These are phyloP conservation scores for Gentiana straminea DNA, from an alignment of 257 asterid species.

Conservation along the genomic window DNA sequence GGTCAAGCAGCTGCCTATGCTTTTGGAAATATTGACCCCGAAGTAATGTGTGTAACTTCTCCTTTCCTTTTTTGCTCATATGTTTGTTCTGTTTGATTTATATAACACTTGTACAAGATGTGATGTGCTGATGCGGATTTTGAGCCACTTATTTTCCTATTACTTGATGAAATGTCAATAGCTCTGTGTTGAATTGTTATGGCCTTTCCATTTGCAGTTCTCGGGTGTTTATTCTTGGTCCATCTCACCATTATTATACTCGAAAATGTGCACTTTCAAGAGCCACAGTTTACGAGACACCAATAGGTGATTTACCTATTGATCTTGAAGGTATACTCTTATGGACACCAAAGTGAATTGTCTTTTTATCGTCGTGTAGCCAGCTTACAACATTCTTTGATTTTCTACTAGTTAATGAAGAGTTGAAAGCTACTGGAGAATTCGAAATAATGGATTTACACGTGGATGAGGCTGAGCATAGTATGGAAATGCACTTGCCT, in stretches of 20 bases:
- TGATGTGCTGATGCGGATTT: neutral
- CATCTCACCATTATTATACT: slow-evolving; percentile 94
- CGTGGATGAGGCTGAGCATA: slow-evolving; percentile 96
- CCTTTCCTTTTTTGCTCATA: neutral
- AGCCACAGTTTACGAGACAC: slow-evolving; percentile 79
- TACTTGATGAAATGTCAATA: neutral
- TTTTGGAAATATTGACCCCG: slow-evolving; percentile 87
- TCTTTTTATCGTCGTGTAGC: neutral
- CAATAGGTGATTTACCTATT: slow-evolving; percentile 84
- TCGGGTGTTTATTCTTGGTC: slow-evolving; percentile 94
- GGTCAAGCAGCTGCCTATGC: slow-evolving; percentile 99
- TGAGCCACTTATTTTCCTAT: neutral
- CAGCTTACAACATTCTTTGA: neutral
- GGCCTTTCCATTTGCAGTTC: slow-evolving; percentile 40
- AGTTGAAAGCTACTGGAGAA: slow-evolving; percentile 79
- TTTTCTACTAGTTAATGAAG: slow-evolving; percentile 55
- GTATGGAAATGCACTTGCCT: slow-evolving; percentile 99
- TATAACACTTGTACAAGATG: neutral
- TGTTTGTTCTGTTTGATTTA: neutral
- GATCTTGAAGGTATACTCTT: slow-evolving; percentile 66
- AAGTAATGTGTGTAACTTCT: slow-evolving; percentile 41
- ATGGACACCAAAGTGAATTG: slow-evolving; percentile 6
- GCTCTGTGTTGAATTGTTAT: neutral
- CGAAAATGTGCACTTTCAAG: slow-evolving; percentile 84
- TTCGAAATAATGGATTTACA: slow-evolving; percentile 84